Conservation (phyloP, 352 stramenopile species). For the Phytophthora citricola region DNA sequence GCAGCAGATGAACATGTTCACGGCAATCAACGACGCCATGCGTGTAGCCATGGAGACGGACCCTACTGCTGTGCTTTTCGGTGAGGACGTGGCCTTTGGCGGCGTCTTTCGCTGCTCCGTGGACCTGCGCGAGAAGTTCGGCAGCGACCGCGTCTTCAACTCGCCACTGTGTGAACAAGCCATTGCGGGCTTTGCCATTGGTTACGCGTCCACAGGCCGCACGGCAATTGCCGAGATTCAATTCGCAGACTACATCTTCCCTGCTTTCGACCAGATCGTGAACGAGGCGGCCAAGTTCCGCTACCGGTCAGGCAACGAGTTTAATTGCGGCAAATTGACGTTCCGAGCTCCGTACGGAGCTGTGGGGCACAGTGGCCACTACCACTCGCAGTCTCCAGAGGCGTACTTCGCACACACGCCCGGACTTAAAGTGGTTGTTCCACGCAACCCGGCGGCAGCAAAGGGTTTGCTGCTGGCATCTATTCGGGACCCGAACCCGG, state of each 20-base stretch:
- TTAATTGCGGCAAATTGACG: slow-evolving; percentile 97
- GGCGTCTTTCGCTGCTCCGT: slow-evolving; percentile 98
- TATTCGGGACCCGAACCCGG: slow-evolving; percentile 97
- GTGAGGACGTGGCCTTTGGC: slow-evolving; percentile 98
- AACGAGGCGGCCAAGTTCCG: slow-evolving; percentile 99
- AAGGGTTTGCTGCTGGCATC: slow-evolving; percentile 97
- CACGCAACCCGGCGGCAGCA: slow-evolving; percentile 92
- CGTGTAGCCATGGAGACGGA: slow-evolving; percentile 91
- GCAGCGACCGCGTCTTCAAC: slow-evolving; percentile 96
- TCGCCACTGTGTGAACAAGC: slow-evolving; percentile 96
- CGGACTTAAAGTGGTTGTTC: slow-evolving; percentile 97
- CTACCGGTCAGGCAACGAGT: slow-evolving; percentile 98
- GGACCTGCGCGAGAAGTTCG: slow-evolving; percentile 94
- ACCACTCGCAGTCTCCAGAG: slow-evolving; percentile 96
- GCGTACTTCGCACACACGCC: slow-evolving; percentile 98
- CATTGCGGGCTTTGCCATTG: slow-evolving; percentile 96
- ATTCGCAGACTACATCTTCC: slow-evolving; percentile 98
- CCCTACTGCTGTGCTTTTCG: slow-evolving; percentile 93
- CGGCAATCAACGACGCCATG: slow-evolving; percentile 93
- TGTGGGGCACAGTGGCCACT: slow-evolving; percentile 94
- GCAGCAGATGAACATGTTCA: slow-evolving; percentile 93
- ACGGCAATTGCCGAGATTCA: slow-evolving; percentile 99
- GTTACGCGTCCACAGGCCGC: slow-evolving; percentile 95
- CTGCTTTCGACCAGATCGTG: slow-evolving; percentile 96
- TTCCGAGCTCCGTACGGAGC: slow-evolving; percentile 96